A percentile compares a stretch with the other conserved stretches of the same genome.
These are phyloP conservation scores for Misopates orontium DNA, from an alignment of 257 asterid genomes.

Conservation along the genomic window DNA sequence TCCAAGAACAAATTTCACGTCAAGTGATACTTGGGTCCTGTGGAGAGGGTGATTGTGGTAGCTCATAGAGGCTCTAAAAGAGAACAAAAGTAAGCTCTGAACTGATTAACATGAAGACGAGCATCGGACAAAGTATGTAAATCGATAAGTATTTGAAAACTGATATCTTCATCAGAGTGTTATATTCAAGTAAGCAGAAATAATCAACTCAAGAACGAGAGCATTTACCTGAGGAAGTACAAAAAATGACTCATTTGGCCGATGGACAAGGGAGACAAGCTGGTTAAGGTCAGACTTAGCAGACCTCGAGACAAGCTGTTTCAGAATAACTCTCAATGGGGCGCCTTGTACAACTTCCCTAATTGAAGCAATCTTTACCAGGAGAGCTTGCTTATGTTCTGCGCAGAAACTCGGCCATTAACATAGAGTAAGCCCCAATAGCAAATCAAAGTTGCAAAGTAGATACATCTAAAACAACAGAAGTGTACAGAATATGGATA, in stretches of 20 bases:
- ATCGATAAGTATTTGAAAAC: constrained; percentile 22
- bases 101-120: constrained; percentile 12
- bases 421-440: constrained; percentile 27
- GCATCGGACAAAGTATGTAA: background rate
- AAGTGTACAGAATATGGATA: background rate
- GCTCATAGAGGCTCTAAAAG: background rate
- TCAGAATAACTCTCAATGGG: constrained; percentile 75
- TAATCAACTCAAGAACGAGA: constrained; percentile 17
- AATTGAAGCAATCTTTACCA: constrained; percentile 82
- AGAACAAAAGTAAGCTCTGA: constrained; percentile 2
- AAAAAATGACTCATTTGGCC: constrained; percentile 92
- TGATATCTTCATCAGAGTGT: background rate
- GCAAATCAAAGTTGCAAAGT: constrained; percentile 17
- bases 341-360: constrained; percentile 96
- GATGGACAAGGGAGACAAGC: constrained; percentile 79
- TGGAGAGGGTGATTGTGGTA: background rate
- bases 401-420: constrained; percentile 27
- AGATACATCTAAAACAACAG: background rate
- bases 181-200: constrained; percentile 18
- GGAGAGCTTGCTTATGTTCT: constrained; percentile 64
- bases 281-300: constrained; percentile 54
- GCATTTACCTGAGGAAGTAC: constrained; percentile 75
- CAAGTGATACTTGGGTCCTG: constrained; percentile 11
- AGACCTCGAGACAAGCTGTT: constrained; percentile 66
- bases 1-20: constrained; percentile 9